Evolutionary conservation across 345 rosid species (phyloP), one percentile per base, ranked within the genome.

Genomic region (Capsella bursapastoris): DNA sequence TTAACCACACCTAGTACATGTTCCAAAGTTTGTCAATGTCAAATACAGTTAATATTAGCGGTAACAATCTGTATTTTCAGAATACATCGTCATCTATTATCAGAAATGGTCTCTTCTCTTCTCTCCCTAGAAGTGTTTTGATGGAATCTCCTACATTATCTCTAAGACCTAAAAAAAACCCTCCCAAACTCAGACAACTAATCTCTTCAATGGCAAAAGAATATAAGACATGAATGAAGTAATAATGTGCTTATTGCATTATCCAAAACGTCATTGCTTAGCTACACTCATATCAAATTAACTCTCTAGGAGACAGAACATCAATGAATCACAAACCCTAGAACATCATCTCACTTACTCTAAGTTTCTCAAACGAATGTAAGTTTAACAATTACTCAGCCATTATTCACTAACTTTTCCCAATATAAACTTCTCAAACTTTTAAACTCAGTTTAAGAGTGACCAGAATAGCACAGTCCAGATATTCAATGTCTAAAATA

Each of bases 1-100:
- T 72, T 78, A 66, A 78, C 81, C 9, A 78, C 81, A 78, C 81
- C 77, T 78, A 34, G 29, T 22, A 7, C 71, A 65, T 40, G 51
- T 64, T 29, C 44, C 15, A 37, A 13, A 11, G 7, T 74, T 35
- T 27, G 22, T n/a, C 40, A 57, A 10, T 34, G 27, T 47, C 27
- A 15, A 6, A 45, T 4, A 29, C 55, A 59, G 4, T 27, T 52
- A 22, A 40, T 5, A 28, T 3, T 52, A 52, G 6, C 50, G n/a
- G 9, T 9, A 56, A 3, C 58, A 25, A 25, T 57, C 51, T 66
- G 2, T 31, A 3, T 1, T 65, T 50, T 8, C 1, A 15, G 32
- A 12, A 64, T 37, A n/a, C 32, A 40, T 50, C 44, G 44, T 16
- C 5, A 56, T 29, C 51, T 53, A 40, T 2, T 13, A 5, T 6